Percentiles rank a stretch among this genome's conserved stretches.
These are phyloP conservation scores for Fusarium sulawesiense DNA, from an alignment of 2,329 filamentous ascomycete genomes.

Conservation along the genomic window DNA sequence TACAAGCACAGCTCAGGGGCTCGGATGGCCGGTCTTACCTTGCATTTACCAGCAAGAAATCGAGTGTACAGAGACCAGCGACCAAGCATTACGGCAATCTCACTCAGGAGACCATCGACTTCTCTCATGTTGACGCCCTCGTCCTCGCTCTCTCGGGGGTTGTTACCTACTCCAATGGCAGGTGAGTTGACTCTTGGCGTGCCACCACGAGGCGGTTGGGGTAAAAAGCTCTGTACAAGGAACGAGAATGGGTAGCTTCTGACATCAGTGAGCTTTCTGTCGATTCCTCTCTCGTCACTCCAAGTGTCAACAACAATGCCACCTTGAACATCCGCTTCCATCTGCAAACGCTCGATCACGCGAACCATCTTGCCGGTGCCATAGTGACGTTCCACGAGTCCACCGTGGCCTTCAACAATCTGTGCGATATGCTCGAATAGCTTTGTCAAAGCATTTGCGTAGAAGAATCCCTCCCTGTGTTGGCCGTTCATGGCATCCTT, in stretches of 20 bases:
- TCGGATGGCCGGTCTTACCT: slow-evolving; percentile 61
- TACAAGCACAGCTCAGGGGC: not conserved
- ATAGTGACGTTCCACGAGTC: slow-evolving; percentile 93
- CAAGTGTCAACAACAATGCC: slow-evolving; percentile 96
- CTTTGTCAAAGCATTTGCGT: slow-evolving; percentile 88
- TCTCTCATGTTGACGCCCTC: slow-evolving; percentile 98
- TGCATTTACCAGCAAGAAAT: slow-evolving; percentile 88
- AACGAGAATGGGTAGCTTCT: slow-evolving; percentile 99
- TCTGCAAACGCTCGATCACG: slow-evolving; percentile 91
- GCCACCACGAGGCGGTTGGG: slow-evolving; percentile 72
- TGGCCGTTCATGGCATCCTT: slow-evolving; percentile 70
- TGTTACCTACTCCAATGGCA: slow-evolving; percentile 67
- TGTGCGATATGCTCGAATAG: slow-evolving; percentile 98
- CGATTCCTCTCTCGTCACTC: slow-evolving; percentile 87
- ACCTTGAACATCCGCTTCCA: slow-evolving; percentile 95
- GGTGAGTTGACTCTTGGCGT: slow-evolving; percentile 82
- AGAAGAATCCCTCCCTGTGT: slow-evolving; percentile 84
- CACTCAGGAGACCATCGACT: slow-evolving; percentile 85
- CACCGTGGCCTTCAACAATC: slow-evolving; percentile 92
- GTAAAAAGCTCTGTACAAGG: slow-evolving; percentile 91
- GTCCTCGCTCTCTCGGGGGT: slow-evolving; percentile 78
- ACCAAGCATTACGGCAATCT: slow-evolving; percentile 91
- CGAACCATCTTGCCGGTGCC: slow-evolving; percentile 92
- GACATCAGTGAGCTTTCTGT: slow-evolving; percentile 90
- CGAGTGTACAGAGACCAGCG: slow-evolving; percentile 93